These are phyloP conservation scores for Metarhizium brunneum DNA, from an alignment of 2,329 filamentous ascomycete species.

Conservation along the genomic window DNA sequence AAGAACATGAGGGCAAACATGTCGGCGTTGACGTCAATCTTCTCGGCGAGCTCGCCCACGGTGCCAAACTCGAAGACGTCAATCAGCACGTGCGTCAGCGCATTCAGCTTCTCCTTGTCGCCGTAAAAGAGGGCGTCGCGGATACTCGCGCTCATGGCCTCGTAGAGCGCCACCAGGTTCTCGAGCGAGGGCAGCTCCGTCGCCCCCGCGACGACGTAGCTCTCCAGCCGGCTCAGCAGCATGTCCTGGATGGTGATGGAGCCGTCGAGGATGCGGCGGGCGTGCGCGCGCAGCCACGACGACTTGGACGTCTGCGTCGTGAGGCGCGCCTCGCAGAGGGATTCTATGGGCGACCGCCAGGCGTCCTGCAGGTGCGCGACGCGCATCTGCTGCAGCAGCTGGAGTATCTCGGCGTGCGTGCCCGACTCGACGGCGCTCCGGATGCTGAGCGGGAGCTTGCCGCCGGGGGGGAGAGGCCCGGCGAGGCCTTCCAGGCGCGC, in stretches of 20 bases:
- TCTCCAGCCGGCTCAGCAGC: neutral
- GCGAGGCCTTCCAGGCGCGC: slow-evolving; percentile 13
- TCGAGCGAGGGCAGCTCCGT: neutral
- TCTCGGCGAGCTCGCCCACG: slow-evolving; percentile 13
- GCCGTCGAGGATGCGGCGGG: neutral
- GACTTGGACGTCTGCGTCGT: neutral
- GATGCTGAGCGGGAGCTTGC: slow-evolving; percentile 16
- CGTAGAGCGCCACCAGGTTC: slow-evolving; percentile 15
- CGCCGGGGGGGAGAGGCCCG: neutral
- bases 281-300: neutral
- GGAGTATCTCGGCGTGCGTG: slow-evolving; percentile 20
- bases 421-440: slow-evolving; percentile 16
- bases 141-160: slow-evolving; percentile 16
- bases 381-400: slow-evolving; percentile 21
- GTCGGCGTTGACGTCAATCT: slow-evolving; percentile 38
- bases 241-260: neutral
- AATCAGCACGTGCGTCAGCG: slow-evolving; percentile 26
- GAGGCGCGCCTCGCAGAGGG: neutral
- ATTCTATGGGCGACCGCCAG: slow-evolving; percentile 16
- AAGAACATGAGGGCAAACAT: slow-evolving; percentile 49
- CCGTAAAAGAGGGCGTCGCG: slow-evolving; percentile 20
- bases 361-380: slow-evolving; percentile 14
- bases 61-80: slow-evolving; percentile 18
- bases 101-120: slow-evolving; percentile 22
- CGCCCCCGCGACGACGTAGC: neutral